phyloP scores from a whole-genome alignment of 2,329 filamentous ascomycete genomes.

The Bertia moriformis region DNA sequence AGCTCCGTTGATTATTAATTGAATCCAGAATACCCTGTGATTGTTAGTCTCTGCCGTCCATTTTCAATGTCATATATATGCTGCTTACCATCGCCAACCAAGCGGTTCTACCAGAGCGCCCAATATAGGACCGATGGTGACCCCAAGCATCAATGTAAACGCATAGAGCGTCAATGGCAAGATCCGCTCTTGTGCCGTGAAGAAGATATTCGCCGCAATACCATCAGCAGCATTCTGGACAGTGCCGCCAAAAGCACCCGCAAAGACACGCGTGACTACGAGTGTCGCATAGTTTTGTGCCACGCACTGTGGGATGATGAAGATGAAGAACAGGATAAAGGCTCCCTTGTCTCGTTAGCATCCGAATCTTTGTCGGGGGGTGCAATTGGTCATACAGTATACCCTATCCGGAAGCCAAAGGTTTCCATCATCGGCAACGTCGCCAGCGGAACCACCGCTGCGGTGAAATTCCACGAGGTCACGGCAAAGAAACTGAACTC shows the following conservation, averaged over 20 bases:
- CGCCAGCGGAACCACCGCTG: constrained; percentile 21
- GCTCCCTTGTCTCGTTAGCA: too few species aligned
- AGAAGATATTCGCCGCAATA: constrained; percentile 12
- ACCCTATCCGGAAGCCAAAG: constrained; percentile 12
- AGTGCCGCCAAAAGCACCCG: constrained; percentile 12
- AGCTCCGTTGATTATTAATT: constrained; percentile 24
- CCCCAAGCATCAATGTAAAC: constrained; percentile 7
- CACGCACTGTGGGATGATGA: constrained; percentile 4
- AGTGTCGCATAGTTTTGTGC: constrained; percentile 8
- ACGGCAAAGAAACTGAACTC: constrained; percentile 23
- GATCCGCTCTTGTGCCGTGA: constrained; percentile 9
- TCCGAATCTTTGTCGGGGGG: too few species aligned
- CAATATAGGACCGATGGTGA: constrained; percentile 14
- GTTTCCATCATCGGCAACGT: constrained; percentile 24
- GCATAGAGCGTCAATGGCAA: constrained; percentile 10
- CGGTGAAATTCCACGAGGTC: constrained; percentile 23
- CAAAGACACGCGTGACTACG: constrained; percentile 10
- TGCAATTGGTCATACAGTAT: constrained; percentile 10
- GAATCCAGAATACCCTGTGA: too few species aligned
- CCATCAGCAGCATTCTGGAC: constrained; percentile 10
- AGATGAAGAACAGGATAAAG: constrained; percentile 11
- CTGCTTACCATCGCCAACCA: constrained; percentile 16
- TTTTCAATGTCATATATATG: too few species aligned
- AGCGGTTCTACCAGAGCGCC: constrained; percentile 12
- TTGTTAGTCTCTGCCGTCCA: too few species aligned